phyloP scores from a whole-genome alignment of 805 yeast species.

The Metschnikowia picachoensis region DNA sequence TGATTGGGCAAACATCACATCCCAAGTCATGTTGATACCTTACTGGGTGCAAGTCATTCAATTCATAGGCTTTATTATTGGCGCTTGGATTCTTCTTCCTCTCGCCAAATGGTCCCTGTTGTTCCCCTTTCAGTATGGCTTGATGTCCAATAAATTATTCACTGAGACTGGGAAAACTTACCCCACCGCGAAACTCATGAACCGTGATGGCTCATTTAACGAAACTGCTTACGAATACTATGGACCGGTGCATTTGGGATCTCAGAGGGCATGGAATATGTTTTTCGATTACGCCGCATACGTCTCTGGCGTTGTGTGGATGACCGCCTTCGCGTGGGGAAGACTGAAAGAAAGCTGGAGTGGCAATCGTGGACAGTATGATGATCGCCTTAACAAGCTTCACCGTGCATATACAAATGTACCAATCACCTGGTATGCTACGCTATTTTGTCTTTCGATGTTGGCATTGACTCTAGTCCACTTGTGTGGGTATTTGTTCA shows the following conservation, averaged over 20 bases:
- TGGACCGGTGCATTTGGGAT: constrained; percentile 47
- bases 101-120: constrained; percentile 42
- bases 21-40: constrained; percentile 47
- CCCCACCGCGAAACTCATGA: constrained; percentile 41
- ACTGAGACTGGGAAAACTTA: constrained; percentile 35
- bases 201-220: constrained; percentile 38
- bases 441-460: constrained; percentile 32
- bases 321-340: constrained; percentile 33
- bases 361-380: constrained; percentile 15
- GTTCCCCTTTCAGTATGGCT: constrained; percentile 31
- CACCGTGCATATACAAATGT: constrained; percentile 38
- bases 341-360: constrained; percentile 10
- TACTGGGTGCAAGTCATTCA: constrained; percentile 51
- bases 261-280: constrained; percentile 48
- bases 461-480: constrained; percentile 8
- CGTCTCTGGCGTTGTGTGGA: constrained; percentile 46
- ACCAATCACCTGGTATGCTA: constrained; percentile 42
- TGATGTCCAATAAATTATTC: constrained; percentile 46
- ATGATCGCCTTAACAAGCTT: constrained; percentile 43
- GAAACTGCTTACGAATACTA: constrained; percentile 41
- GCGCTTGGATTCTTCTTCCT: constrained; percentile 50
- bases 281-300: constrained; percentile 54
- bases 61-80: constrained; percentile 42
- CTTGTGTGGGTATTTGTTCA: constrained; percentile 25
- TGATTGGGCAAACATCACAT: constrained; percentile 53